Base-by-base conservation (phyloP, 169 alveolate genomes). In the Toxoplasma gondii region DNA sequence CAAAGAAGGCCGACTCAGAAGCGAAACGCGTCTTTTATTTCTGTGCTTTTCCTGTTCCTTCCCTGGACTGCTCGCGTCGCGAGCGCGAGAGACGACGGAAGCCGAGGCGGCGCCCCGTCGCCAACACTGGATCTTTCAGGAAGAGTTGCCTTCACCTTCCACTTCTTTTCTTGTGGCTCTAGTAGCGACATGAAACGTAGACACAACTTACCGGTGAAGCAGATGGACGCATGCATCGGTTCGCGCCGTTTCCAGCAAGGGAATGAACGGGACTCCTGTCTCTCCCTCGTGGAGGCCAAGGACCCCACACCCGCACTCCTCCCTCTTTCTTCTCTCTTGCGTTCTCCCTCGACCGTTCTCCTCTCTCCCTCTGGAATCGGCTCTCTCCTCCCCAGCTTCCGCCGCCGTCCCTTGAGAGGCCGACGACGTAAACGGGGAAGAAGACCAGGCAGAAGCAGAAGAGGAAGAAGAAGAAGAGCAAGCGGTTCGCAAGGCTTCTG, bases 401-500 rank as follows among this genome's bases (percentile, higher is more conserved):
- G 74, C 74, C 4, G 29, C n/a, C 31, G 74, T 31, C 74, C 74
- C 34, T 16, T 31, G 74, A 64, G 74, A 19, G 31, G 74, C 34
- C 7, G 29, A 64, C 24, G 74, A 4, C 31, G 74, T 31, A 7
- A 31, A 16, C 24, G 74, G n/a, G 74, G 74, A 64, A 64, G 74
- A 64, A 31, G 74, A 64, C 24, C n/a, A 27, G n/a, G 74, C 34
- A 64, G 19, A 53, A 9, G 67, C 67, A 19, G 67, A 9, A 19
- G 67, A 19, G 27, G 67, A 9, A n/a, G n/a, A n/a, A n/a, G n/a
- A n/a, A n/a, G n/a, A n/a, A n/a, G n/a, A n/a, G n/a, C n/a, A n/a
- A 31, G 83, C 83, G 29, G 86, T 82, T 38, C 90, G 2, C 27
- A 82, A 38, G 19, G 90, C 90, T 39, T 82, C 90, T 4, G 90